Conservation (phyloP, 495 filamentous ascomycete species). For the Bathelium albidoporum region DNA sequence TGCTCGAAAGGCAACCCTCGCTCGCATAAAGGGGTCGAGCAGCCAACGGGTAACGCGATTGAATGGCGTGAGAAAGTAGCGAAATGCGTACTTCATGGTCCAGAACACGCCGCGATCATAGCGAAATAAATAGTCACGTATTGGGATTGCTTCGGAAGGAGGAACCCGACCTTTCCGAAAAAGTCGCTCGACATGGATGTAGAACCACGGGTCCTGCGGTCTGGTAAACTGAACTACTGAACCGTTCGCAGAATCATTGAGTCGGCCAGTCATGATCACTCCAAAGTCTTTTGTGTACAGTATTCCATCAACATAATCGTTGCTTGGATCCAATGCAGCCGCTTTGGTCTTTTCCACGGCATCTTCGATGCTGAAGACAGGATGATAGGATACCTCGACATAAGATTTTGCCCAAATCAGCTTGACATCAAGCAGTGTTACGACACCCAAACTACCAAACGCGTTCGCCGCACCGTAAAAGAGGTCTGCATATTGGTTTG, state of each 20-base stretch:
- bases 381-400: constrained; percentile 47
- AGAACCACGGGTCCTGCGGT: constrained; percentile 25
- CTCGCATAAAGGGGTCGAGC: constrained; percentile 55
- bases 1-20: constrained; percentile 53
- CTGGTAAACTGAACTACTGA: constrained; percentile 25
- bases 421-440: constrained; percentile 44
- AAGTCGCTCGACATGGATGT: constrained; percentile 18
- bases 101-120: constrained; percentile 54
- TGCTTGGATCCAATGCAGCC: constrained; percentile 21
- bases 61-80: constrained; percentile 46
- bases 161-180: constrained; percentile 13
- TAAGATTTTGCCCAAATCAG: constrained; percentile 44
- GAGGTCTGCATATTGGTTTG: constrained; percentile 36
- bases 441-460: constrained; percentile 47
- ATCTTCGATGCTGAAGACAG: constrained; percentile 25
- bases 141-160: constrained; percentile 39
- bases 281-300: constrained; percentile 43
- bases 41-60: constrained; percentile 44
- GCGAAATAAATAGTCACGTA: constrained; percentile 49
- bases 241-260: constrained; percentile 32
- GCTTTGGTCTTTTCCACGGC: constrained; percentile 30
- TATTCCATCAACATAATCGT: constrained; percentile 33
- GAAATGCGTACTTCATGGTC: constrained; percentile 45
- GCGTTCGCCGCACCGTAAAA: constrained; percentile 47
- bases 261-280: constrained; percentile 41